Evolutionary conservation across 495 filamentous ascomycete species (phyloP), one percentile per base, ranked within the genome.

Genomic region (Lophiotrema nucula): DNA sequence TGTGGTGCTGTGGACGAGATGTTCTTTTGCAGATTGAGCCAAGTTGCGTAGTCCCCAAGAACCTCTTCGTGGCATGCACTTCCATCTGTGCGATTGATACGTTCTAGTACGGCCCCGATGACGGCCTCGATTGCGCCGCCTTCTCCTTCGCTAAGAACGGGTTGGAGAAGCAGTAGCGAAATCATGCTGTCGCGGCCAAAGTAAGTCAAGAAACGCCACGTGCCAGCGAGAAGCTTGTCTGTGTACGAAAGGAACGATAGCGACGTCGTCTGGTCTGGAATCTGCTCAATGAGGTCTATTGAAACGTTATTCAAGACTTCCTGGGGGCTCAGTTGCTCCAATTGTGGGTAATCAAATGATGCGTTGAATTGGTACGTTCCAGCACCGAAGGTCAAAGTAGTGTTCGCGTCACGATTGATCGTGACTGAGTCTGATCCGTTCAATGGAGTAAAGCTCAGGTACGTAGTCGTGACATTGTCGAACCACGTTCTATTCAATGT

Each of bases 151-250:
- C 81, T 84, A 6, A 87, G 72, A 10, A 86, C 73, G 10, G 81
- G 78, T 53, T 80, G 73, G 15, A 87, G 62, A 2, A 86, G 70
- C 11, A 87, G 73, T 22, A 77, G 67, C 0, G 80, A 76, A 45
- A 87, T 82, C 72, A 87, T 81, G 38, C 77, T 81, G 58, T 87
- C 83, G 3, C 83, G 77, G 2, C 83, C 83, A 69, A 86, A 87
- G 56, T 87, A 87, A 0, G 82, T 87, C 49, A 87, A 64, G 54
- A 85, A 87, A 12, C 82, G 71, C 83, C 83, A 87, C n/a, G 81
- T 80, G 15, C 83, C 83, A 10, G 83, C 83, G 1, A 84, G 70
- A 5, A 87, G 67, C 49, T 87, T 87, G 16, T 77, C 73, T 0
- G 73, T 80, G 65, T 83, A 87, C 3, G 83, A 85, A 21, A 87